Conservation (phyloP, 2,329 filamentous ascomycete genomes). For the Nectriaceae sp. region DNA sequence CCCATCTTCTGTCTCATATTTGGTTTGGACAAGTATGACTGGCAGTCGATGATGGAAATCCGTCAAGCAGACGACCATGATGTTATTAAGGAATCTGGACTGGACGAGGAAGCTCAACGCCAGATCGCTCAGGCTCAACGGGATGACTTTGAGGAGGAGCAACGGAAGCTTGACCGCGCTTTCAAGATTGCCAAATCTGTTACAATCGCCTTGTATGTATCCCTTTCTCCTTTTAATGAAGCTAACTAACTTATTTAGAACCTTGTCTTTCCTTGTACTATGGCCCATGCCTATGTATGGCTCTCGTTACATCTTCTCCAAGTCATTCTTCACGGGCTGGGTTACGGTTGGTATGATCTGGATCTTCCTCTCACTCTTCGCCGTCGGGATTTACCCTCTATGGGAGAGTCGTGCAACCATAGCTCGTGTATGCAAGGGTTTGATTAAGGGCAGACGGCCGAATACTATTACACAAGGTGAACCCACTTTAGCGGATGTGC, state of each 20-base stretch:
- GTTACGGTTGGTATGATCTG: conserved; percentile 69
- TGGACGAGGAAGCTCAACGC: conserved; percentile 38
- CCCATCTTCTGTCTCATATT: conserved; percentile 67
- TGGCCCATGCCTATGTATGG: conserved; percentile 95
- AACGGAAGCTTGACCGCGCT: conserved; percentile 52
- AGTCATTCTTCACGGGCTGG: conserved; percentile 73
- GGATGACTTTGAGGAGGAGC: conserved; percentile 44
- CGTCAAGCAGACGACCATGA: conserved; percentile 78
- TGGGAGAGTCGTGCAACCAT: conserved; percentile 72
- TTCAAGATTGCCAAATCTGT: conserved; percentile 45
- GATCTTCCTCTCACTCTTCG: conserved; percentile 69
- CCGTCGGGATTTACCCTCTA: conserved; percentile 77
- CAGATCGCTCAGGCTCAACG: conserved; percentile 19
- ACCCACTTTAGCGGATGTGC: not conserved
- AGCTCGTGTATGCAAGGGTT: conserved; percentile 8
- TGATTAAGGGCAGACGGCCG: conserved; percentile 16
- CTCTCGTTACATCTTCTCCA: conserved; percentile 63
- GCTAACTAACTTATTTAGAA: too few species aligned
- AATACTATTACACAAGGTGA: conserved; percentile 11
- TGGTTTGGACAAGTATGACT: conserved; percentile 74
- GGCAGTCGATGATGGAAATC: conserved; percentile 78
- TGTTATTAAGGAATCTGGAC: conserved; percentile 60
- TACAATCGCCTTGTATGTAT: conserved; percentile 31
- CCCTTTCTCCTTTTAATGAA: too few species aligned
- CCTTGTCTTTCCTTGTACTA: conserved; percentile 5